Base-by-base conservation (phyloP, 441 rosid genomes). In the Brassica hybrid region DNA sequence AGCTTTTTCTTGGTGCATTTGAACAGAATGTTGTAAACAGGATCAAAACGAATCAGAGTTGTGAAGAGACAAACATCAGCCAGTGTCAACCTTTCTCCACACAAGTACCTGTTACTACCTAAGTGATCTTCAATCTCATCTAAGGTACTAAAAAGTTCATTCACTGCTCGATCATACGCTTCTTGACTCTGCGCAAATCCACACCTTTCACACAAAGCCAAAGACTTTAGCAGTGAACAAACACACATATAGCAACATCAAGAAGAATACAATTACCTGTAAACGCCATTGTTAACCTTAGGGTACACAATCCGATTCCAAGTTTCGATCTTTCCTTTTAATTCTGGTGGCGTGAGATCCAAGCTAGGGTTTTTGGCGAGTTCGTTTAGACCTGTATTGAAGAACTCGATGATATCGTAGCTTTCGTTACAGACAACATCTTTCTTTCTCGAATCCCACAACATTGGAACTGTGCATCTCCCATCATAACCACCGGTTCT, bases 161-260 rank as follows among this genome's bases (percentile, higher is more conserved):
- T 80, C 77, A 89, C 98, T 6, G 98, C 93, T 65, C 17, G 43
- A 67, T 94, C 93, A 79, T 91, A 94, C 0, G 96, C 98, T 60
- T 87, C 93, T 65, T 91, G 98, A 78, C 90, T 91, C 81, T 94
- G 96, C 45, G 96, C 92, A 88, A 93, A 93, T 10, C 98, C 98
- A 60, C 94, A 89, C 79, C 97, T 92, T 82, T 65, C 50, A 9
- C 21, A 54, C 21, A 70, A 10, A 21, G n/a, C 71, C 45, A 45
- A 32, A 38, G n/a, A 67, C 81, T 67, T 72, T 18, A 72, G 43
- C 73, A 54, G 52, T 38, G 48, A 56, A 62, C n/a, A n/a, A n/a
- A n/a, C n/a, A n/a, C n/a, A n/a, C n/a, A n/a, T n/a, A 17, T 18
- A 30, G 62, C 56, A 76, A 4, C 32, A 12, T 63, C 58, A 69